phyloP scores from a whole-genome alignment of 169 alveolate genomes.

The Fabrea salina region DNA sequence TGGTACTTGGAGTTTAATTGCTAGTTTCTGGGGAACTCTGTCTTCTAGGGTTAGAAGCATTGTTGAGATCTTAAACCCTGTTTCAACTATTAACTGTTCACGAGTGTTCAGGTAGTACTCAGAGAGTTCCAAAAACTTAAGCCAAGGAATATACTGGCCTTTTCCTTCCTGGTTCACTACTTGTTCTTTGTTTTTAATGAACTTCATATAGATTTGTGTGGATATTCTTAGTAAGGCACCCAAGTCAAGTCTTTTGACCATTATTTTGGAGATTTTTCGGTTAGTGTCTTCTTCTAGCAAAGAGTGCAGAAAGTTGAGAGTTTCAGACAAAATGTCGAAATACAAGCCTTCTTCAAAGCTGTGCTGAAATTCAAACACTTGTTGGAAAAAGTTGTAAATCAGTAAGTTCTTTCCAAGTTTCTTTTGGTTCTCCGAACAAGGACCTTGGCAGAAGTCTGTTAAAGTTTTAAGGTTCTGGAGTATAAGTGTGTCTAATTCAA shows the following conservation, averaged over 20 bases:
- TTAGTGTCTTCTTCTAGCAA: constrained; percentile 23
- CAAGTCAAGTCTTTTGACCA: not conserved
- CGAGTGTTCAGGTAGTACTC: not conserved
- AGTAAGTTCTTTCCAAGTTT: not conserved
- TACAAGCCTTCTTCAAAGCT: not conserved
- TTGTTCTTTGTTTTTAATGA: not conserved
- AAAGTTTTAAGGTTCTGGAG: not conserved
- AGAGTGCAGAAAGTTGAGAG: not conserved
- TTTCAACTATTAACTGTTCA: not conserved
- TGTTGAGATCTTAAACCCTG: constrained; percentile 1
- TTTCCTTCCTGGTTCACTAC: not conserved
- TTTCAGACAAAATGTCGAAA: not conserved
- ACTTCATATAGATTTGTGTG: not conserved
- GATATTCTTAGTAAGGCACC: not conserved
- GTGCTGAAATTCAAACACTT: not conserved
- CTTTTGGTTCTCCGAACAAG: constrained; percentile 12
- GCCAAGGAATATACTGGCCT: not conserved
- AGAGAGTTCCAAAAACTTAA: not conserved
- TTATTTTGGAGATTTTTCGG: not conserved
- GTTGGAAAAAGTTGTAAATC: not conserved
- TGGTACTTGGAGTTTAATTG: not conserved
- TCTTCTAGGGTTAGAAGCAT: not conserved
- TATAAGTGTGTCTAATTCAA: not conserved
- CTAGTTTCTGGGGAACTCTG: constrained; percentile 2
- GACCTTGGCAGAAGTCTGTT: constrained; percentile 19